These are phyloP conservation scores for Forsythia viridissima DNA, from an alignment of 257 asterid genomes.

Conservation along the genomic window DNA sequence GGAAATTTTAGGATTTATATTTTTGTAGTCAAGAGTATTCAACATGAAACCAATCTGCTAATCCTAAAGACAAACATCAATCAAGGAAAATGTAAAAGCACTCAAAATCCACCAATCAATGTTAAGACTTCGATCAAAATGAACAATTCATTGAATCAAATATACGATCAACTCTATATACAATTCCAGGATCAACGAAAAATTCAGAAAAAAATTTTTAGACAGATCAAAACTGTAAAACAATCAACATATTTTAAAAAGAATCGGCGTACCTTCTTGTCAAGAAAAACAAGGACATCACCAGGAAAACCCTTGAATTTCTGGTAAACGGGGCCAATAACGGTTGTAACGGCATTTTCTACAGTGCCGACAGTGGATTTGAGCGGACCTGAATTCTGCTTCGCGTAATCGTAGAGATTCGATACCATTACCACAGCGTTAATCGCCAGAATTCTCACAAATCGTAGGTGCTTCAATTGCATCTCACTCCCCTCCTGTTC, in stretches of 20 bases:
- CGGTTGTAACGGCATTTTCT: slow-evolving; percentile 62
- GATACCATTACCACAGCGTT: slow-evolving; percentile 53
- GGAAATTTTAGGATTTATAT: not conserved
- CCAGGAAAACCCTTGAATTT: slow-evolving; percentile 53
- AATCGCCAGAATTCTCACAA: slow-evolving; percentile 48
- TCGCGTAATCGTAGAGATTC: slow-evolving; percentile 59
- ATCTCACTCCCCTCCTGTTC: slow-evolving; percentile 43
- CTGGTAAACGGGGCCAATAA: slow-evolving; percentile 55
- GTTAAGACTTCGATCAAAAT: not conserved
- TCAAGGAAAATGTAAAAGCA: not conserved
- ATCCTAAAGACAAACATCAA: not conserved
- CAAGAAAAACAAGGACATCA: slow-evolving; percentile 60
- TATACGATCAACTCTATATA: not conserved
- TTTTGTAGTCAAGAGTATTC: not conserved
- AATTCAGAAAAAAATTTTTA: not conserved
- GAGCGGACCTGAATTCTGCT: slow-evolving; percentile 65
- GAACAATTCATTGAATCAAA: not conserved
- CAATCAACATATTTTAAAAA: not conserved
- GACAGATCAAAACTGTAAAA: not conserved
- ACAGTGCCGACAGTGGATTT: slow-evolving; percentile 57
- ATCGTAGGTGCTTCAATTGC: slow-evolving; percentile 62
- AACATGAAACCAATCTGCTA: not conserved
- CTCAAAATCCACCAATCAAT: not conserved
- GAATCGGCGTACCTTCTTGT: slow-evolving; percentile 50
- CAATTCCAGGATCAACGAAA: not conserved